Conservation (phyloP, 1,139 yeast genomes). For the Nematodospora anomalae region DNA sequence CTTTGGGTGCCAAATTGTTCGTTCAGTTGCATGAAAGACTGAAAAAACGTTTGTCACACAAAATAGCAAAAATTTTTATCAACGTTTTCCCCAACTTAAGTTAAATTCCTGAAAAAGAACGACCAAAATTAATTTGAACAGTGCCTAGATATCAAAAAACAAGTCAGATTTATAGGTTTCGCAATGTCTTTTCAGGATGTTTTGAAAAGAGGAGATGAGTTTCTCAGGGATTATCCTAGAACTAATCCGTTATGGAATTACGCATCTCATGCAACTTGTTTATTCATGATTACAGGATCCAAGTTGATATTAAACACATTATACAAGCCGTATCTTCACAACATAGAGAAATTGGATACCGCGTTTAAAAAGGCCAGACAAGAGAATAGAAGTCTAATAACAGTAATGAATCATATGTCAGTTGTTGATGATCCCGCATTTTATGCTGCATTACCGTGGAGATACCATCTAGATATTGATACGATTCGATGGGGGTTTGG, state of each 20-base stretch:
- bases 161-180: no score
- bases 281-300: constrained; percentile 63
- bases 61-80: not conserved
- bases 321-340: constrained; percentile 62
- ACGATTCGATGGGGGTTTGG: constrained; percentile 92
- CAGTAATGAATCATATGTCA: constrained; percentile 96
- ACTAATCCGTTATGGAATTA: constrained; percentile 59
- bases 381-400: constrained; percentile 73
- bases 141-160: no score
- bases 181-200: constrained; percentile 78
- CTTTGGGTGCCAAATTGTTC: not conserved
- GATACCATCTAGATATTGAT: constrained; percentile 61
- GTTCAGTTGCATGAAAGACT: no score
- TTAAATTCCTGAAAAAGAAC: no score
- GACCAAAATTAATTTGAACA: no score
- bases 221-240: constrained; percentile 63
- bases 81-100: not conserved
- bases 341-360: constrained; percentile 60
- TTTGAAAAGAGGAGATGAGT: constrained; percentile 71
- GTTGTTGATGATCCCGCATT: constrained; percentile 90
- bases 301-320: constrained; percentile 60
- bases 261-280: constrained; percentile 69
- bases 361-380: constrained; percentile 61
- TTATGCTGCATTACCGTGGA: constrained; percentile 84
- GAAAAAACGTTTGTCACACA: not conserved